Base-by-base conservation (phyloP, 202 grass and related monocot species). In the Cymbopogon flexuosus region DNA sequence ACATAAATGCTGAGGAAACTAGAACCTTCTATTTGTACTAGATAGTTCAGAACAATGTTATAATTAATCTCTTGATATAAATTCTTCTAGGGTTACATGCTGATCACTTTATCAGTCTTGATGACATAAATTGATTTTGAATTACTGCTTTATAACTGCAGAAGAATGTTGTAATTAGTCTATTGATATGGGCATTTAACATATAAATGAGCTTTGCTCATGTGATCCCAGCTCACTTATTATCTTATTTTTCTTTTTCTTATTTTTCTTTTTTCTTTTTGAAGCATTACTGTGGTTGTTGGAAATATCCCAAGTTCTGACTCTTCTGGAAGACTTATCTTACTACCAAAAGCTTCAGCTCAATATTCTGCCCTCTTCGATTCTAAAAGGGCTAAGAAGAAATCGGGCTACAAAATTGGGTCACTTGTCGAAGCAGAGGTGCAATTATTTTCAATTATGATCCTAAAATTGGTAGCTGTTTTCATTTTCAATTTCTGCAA, bases 391-490 rank as follows among this genome's bases (percentile, higher is more conserved):
- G 72, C 79, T 11, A 94, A 91, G 79, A 96, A 79, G 62, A 97
- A 91, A 45, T 89, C 82, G 11, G 82, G 71, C 68, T 82, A 82
- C 79, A 89, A 81, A 88, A 68, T 92, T 72, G 95, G 95, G 4
- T 94, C 92, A 77, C 72, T 91, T 88, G 88, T 98, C 84, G 84
- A 89, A 86, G 86, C 84, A 29, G 95, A 98, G 94, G 94, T 94
- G 27, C 18, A 68, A 35, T 22, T 39, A 59, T 84, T 90, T n/a
- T 79, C 73, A 41, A 65, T 33, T 46, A 0, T 18, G 37, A 19
- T 65, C 33, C 16, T 64, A 36, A 83, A 51, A 34, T 67, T 61
- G 18, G 7, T 43, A 42, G 18, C n/a, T 54, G 2, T 81, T 87
- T 58, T 31, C 12, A n/a, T 72, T 52, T 71, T 73, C 10, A 33